phyloP scores from a whole-genome alignment of 345 rosid species.

The Theobroma cacao region DNA sequence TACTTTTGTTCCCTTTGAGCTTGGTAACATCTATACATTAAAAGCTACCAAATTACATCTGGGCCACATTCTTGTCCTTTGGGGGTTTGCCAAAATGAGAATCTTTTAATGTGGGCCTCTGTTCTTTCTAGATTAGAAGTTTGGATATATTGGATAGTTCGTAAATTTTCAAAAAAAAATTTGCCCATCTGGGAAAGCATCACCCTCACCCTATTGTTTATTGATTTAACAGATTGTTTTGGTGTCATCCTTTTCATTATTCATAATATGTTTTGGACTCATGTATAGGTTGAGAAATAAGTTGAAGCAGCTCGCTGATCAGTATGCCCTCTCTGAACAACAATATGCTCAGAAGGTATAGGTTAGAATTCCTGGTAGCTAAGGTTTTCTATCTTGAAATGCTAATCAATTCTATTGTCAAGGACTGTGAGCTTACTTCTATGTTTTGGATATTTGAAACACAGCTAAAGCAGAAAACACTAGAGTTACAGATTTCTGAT shows the following conservation, averaged over 20 bases:
- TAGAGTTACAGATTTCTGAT: conserved; percentile 81
- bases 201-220: background rate
- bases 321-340: conserved; percentile 75
- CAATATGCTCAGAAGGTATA: conserved; percentile 73
- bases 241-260: background rate
- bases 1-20: background rate
- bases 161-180: background rate
- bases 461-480: conserved; percentile 81
- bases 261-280: background rate
- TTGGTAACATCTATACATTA: background rate
- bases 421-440: background rate
- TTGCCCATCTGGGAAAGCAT: background rate
- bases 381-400: background rate
- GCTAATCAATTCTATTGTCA: background rate
- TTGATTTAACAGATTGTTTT: background rate
- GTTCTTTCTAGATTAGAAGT: background rate
- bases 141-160: background rate
- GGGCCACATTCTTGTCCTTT: background rate
- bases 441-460: conserved; percentile 23
- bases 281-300: conserved; percentile 67
- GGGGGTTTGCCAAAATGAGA: background rate
- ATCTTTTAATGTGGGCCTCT: background rate
- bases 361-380: conserved; percentile 1
- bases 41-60: background rate
- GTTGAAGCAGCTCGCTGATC: conserved; percentile 88